Conservation (phyloP, 2,329 filamentous ascomycete genomes). For the Alternaria hordeiaustralica region DNA sequence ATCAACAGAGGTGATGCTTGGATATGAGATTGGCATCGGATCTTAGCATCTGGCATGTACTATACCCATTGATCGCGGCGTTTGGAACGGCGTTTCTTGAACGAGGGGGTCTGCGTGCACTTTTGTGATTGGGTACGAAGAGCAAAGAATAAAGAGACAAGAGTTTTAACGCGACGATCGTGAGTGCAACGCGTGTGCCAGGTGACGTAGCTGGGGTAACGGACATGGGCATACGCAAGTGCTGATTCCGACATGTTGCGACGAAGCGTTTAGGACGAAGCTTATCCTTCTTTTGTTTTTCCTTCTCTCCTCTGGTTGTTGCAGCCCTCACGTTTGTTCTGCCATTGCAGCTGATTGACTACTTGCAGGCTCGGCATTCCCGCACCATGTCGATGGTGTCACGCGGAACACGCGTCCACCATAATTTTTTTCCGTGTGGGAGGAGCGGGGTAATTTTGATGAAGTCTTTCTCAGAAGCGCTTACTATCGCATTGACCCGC, state of each 20-base stretch:
- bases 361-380: background rate
- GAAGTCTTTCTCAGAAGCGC: background rate
- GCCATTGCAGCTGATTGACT: conserved; percentile 1
- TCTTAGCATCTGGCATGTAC: conserved; percentile 30
- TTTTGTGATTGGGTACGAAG: background rate
- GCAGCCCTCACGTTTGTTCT: background rate
- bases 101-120: background rate
- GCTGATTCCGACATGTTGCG: background rate
- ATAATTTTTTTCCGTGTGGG: background rate
- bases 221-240: background rate
- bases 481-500: background rate
- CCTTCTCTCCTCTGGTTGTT: background rate
- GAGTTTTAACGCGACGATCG: background rate
- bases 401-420: background rate
- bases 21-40: conserved; percentile 80
- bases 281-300: background rate
- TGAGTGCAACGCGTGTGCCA: background rate
- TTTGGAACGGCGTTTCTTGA: conserved; percentile 7
- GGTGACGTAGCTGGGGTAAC: background rate
- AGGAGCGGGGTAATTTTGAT: background rate
- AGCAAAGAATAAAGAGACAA: background rate
- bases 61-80: conserved; percentile 35
- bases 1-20: conserved; percentile 87
- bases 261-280: background rate
- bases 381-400: background rate